These are phyloP conservation scores for Clathrospora elynae DNA, from an alignment of 2,329 filamentous ascomycete species.

Conservation along the genomic window DNA sequence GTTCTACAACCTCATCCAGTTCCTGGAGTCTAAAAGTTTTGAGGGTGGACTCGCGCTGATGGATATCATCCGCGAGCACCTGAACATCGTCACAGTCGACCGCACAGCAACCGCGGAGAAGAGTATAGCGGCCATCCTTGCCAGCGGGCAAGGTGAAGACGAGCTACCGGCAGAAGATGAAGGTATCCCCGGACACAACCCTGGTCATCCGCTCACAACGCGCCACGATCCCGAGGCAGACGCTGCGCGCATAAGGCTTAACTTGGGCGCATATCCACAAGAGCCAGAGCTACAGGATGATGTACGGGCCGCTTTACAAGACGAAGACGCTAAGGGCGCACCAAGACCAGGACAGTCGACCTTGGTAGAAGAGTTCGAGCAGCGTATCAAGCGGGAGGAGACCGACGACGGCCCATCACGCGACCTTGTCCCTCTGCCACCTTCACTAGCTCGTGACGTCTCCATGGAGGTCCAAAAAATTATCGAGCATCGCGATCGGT, in stretches of 20 bases:
- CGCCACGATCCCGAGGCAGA: conserved; percentile 64
- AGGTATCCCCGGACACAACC: conserved; percentile 70
- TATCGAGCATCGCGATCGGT: conserved; percentile 88
- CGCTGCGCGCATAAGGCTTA: conserved; percentile 60
- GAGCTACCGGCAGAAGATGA: conserved; percentile 68
- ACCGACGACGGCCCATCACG: conserved; percentile 80
- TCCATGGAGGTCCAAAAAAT: conserved; percentile 93
- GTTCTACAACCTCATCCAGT: conserved; percentile 81
- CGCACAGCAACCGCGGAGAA: conserved; percentile 60
- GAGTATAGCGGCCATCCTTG: conserved; percentile 65
- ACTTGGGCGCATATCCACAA: conserved; percentile 81
- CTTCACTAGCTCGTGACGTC: conserved; percentile 86
- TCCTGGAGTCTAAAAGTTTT: conserved; percentile 83
- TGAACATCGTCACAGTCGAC: conserved; percentile 65
- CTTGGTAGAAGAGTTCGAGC: conserved; percentile 85
- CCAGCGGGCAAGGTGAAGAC: conserved; percentile 58
- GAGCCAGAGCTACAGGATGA: conserved; percentile 83
- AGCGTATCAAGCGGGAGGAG: conserved; percentile 86
- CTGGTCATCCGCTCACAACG: conserved; percentile 65
- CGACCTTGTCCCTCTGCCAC: conserved; percentile 81
- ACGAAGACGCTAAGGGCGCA: conserved; percentile 79
- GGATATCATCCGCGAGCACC: conserved; percentile 68
- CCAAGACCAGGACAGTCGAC: conserved; percentile 72
- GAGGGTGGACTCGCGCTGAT: conserved; percentile 79
- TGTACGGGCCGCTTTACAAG: conserved; percentile 82